These are phyloP conservation scores for Dovyalis caffra DNA, from an alignment of 345 rosid genomes.

Conservation along the genomic window DNA sequence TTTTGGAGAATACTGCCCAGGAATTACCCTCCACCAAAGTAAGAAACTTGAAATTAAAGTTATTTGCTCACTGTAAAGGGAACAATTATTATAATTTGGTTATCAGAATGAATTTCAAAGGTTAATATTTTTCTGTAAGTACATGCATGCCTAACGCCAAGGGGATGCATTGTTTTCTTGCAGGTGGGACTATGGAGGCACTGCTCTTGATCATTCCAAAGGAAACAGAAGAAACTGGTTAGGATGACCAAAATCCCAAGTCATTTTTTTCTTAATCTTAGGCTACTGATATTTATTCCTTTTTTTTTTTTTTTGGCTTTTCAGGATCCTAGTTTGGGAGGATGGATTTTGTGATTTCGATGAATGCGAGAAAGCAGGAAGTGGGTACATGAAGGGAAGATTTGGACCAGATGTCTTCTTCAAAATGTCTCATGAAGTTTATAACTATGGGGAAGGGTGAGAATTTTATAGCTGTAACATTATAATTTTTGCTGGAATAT, in stretches of 20 bases:
- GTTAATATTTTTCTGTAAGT: not conserved
- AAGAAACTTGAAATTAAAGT: constrained; percentile 16
- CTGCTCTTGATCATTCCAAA: constrained; percentile 59
- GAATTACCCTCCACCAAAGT: constrained; percentile 80
- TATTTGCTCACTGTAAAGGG: constrained; percentile 4
- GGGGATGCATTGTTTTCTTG: constrained; percentile 25
- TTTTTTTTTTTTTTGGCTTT: not conserved
- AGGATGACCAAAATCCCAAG: not conserved
- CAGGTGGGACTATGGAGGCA: constrained; percentile 80
- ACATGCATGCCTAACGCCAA: not conserved
- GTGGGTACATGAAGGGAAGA: constrained; percentile 43
- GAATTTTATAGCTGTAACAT: constrained; percentile 1
- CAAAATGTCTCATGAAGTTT: constrained; percentile 82
- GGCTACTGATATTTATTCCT: not conserved
- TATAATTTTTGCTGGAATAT: not conserved
- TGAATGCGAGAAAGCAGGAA: constrained; percentile 51
- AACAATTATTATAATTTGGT: not conserved
- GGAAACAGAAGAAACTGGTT: constrained; percentile 81
- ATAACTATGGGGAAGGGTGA: constrained; percentile 75
- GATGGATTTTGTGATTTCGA: constrained; percentile 69
- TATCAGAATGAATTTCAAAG: not conserved
- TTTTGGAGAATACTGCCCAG: constrained; percentile 81
- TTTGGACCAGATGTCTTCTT: constrained; percentile 71
- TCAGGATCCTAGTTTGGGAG: constrained; percentile 82
- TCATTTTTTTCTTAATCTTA: constrained; percentile 1